These are phyloP conservation scores for Phoenix dactylifera DNA, from an alignment of 176 grass and related monocot species.

Conservation along the genomic window DNA sequence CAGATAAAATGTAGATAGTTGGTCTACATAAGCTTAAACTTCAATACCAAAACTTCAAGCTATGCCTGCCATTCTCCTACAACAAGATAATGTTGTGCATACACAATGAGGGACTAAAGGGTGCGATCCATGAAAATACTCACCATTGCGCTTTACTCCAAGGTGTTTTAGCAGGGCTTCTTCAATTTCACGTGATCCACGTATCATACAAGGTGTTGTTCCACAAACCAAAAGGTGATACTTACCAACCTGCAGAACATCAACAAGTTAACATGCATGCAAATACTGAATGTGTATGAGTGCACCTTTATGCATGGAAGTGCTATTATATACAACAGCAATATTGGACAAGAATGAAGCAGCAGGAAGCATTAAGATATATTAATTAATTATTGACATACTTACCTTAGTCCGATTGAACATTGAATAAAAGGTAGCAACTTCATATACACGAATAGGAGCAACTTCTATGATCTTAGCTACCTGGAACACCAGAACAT, in stretches of 20 bases:
- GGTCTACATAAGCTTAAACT: no score
- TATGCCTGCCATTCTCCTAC: neutral
- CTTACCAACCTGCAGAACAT: slow-evolving; percentile 66
- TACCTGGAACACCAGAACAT: slow-evolving; percentile 42
- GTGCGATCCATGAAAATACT: neutral
- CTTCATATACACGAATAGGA: slow-evolving; percentile 95
- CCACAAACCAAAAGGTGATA: slow-evolving; percentile 97
- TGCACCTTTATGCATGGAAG: no score
- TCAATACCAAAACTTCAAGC: no score
- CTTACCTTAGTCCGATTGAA: slow-evolving; percentile 86
- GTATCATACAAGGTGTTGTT: slow-evolving; percentile 99
- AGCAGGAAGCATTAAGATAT: no score
- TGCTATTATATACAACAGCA: no score
- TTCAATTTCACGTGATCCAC: slow-evolving; percentile 92
- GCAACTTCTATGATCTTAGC: slow-evolving; percentile 86
- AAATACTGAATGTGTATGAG: no score
- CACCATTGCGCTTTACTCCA: slow-evolving; percentile 95
- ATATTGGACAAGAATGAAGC: no score
- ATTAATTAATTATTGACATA: no score
- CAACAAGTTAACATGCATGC: neutral
- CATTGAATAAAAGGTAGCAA: slow-evolving; percentile 98
- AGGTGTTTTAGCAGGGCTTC: slow-evolving; percentile 79
- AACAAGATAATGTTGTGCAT: neutral
- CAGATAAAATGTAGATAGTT: neutral
- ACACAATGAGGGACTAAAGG: neutral